phyloP scores from a whole-genome alignment of 2,329 filamentous ascomycete species.

The Cladosporium phlei region DNA sequence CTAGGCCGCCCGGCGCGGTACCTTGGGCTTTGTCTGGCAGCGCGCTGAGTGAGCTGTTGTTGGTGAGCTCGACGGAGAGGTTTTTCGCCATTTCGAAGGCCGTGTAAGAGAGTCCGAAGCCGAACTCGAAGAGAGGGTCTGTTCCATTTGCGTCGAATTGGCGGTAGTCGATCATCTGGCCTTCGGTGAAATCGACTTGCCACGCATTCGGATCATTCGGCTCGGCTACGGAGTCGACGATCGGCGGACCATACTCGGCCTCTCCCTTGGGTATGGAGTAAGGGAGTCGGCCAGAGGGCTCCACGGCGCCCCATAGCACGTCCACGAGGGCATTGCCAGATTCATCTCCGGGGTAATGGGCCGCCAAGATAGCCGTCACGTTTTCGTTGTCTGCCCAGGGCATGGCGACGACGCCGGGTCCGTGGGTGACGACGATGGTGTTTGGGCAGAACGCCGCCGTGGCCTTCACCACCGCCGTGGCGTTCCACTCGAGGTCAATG shows the following conservation, averaged over 20 bases:
- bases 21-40: slow-evolving; percentile 47
- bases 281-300: slow-evolving; percentile 26
- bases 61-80: slow-evolving; percentile 74
- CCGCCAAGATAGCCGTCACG: slow-evolving; percentile 78
- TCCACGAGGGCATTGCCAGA: slow-evolving; percentile 25
- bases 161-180: slow-evolving; percentile 48
- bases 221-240: slow-evolving; percentile 34
- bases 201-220: slow-evolving; percentile 31
- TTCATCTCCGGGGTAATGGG: slow-evolving; percentile 50
- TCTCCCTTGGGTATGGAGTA: slow-evolving; percentile 28
- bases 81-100: slow-evolving; percentile 2
- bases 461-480: slow-evolving; percentile 35
- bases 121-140: background rate
- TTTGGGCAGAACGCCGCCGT: slow-evolving; percentile 46
- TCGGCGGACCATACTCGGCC: slow-evolving; percentile 29
- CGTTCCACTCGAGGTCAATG: slow-evolving; percentile 37
- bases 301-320: slow-evolving; percentile 25
- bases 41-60: slow-evolving; percentile 75
- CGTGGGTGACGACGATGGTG: slow-evolving; percentile 48
- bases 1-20: slow-evolving; percentile 44
- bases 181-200: slow-evolving; percentile 47
- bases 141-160: slow-evolving; percentile 38
- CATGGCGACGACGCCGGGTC: slow-evolving; percentile 43
- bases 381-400: slow-evolving; percentile 72
- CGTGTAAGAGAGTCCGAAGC: slow-evolving; percentile 1